phyloP scores from a whole-genome alignment of 1,284 basidiomycete species.

The Cryptococcus sp. region DNA sequence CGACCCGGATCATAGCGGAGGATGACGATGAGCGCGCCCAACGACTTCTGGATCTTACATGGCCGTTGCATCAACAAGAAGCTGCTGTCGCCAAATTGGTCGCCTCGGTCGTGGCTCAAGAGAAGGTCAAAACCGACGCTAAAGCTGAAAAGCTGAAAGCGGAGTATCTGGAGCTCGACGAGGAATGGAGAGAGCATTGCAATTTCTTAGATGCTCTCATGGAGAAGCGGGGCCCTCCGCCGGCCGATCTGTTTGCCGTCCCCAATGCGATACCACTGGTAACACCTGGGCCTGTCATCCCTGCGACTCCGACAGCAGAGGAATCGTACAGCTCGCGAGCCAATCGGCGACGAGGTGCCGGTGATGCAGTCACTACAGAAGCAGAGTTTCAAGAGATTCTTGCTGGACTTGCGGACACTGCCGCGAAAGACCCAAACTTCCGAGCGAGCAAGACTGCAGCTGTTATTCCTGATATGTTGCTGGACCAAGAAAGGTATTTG shows the following conservation, averaged over 20 bases:
- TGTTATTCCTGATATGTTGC: constrained; percentile 86
- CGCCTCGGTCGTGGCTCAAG: constrained; percentile 16
- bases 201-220: constrained; percentile 60
- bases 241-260: constrained; percentile 37
- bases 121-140: constrained; percentile 57
- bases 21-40: constrained; percentile 11
- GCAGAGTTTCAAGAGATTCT: constrained; percentile 97
- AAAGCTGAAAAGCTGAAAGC: constrained; percentile 63
- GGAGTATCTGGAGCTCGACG: constrained; percentile 69
- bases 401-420: constrained; percentile 86
- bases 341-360: constrained; percentile 50
- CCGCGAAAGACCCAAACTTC: constrained; percentile 85
- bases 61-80: constrained; percentile 22
- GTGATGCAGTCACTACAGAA: constrained; percentile 90
- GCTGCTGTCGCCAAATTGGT: constrained; percentile 19
- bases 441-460: constrained; percentile 87
- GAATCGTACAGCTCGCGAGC: constrained; percentile 33
- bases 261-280: constrained; percentile 32
- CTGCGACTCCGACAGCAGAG: constrained; percentile 33
- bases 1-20: constrained; percentile 12
- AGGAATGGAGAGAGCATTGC: constrained; percentile 72
- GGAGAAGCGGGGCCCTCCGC: constrained; percentile 45
- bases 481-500: constrained; percentile 63
- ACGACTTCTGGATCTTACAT: constrained; percentile 19
- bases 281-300: constrained; percentile 30